Base-by-base conservation (phyloP, 2,329 filamentous ascomycete species). In the Didymosphaeria variabile region DNA sequence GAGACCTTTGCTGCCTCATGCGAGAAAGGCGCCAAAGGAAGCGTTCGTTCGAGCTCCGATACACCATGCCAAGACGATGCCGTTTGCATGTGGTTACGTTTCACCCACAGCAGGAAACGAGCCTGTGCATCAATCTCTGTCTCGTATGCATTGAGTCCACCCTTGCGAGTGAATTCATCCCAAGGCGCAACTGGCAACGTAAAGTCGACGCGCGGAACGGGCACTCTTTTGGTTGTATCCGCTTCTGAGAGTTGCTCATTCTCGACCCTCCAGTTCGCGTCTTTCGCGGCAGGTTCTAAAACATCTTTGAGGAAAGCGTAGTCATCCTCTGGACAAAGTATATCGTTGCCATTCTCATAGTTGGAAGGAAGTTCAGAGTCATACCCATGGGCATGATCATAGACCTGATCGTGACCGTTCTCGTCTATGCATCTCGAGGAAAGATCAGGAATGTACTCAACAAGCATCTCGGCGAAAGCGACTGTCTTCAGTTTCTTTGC, bases 21-120 rank as follows among this genome's bases (percentile, higher is more conserved):
- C 2, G 79, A 75, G 57, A 87, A 85, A 3, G 84, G 82, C 29
- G 61, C 72, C 84, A 84, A 87, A 4, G 66, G 73, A 12, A 87
- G 65, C 3, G 75, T 71, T 31, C 75, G 69, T 36, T 84, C 78
- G 5, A 81, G 62, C 50, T 74, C 76, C 5, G 76, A 75, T 5
- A 79, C 59, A 4, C 78, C 79, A 60, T 70, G 73, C 84, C 84
- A 86, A 5, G 69, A 71, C 12, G 60, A 61, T 38, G 69, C 66
- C 21, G 68, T 47, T 49, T 63, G 75, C 31, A 77, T 59, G 26
- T 77, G 65, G 38, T 73, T 71, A n/a, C 67, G 67, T 64, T 73
- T 76, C n/a, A 78, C 75, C 36, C 76, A 71, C 4, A 74, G 55
- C 13, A 81, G 59, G 12, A 79, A 72, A 15, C 72, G 63, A 47